Evolutionary conservation across 1,284 basidiomycete genomes (phyloP).

Genomic region (Microbotryomycetes sp.): DNA sequence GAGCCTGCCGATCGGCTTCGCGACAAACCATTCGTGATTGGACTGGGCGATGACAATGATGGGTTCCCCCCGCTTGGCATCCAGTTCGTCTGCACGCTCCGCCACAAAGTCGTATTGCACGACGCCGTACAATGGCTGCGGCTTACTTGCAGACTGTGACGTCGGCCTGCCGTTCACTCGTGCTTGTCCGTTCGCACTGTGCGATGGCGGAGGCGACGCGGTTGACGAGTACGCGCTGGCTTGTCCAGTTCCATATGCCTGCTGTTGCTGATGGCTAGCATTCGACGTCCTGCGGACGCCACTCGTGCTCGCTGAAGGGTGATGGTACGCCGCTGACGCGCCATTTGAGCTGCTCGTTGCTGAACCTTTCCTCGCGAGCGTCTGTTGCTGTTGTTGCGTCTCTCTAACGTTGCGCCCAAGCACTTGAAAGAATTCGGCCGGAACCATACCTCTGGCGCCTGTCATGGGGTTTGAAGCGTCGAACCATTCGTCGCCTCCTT

Average conservation of each 20-base stretch:
- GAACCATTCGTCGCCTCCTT: constrained; percentile 46
- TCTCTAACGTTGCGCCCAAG: constrained; percentile 35
- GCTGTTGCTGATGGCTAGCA: neutral
- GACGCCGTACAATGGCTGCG: constrained; percentile 61
- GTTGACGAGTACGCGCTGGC: neutral
- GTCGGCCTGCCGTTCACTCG: constrained; percentile 20
- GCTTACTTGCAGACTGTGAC: constrained; percentile 34
- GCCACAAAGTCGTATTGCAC: constrained; percentile 93
- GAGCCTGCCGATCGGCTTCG: constrained; percentile 86
- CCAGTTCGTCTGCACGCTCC: constrained; percentile 91
- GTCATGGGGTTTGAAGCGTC: constrained; percentile 64
- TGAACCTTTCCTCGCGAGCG: constrained; percentile 9
- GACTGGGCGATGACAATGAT: constrained; percentile 75
- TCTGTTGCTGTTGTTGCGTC: constrained; percentile 10
- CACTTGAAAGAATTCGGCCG: constrained; percentile 71
- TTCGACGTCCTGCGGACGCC: neutral
- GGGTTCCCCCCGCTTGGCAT: constrained; percentile 85
- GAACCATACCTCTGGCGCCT: constrained; percentile 84
- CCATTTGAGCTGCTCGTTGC: constrained; percentile 12
- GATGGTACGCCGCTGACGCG: constrained; percentile 1
- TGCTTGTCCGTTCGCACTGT: neutral
- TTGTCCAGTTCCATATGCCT: neutral
- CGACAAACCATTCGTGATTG: constrained; percentile 57
- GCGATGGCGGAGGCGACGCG: neutral
- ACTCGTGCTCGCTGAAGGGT: neutral